Evolutionary conservation across 2,329 filamentous ascomycete genomes (phyloP), one percentile per base, ranked within the genome.

Genomic region (Aureobasidium musti): DNA sequence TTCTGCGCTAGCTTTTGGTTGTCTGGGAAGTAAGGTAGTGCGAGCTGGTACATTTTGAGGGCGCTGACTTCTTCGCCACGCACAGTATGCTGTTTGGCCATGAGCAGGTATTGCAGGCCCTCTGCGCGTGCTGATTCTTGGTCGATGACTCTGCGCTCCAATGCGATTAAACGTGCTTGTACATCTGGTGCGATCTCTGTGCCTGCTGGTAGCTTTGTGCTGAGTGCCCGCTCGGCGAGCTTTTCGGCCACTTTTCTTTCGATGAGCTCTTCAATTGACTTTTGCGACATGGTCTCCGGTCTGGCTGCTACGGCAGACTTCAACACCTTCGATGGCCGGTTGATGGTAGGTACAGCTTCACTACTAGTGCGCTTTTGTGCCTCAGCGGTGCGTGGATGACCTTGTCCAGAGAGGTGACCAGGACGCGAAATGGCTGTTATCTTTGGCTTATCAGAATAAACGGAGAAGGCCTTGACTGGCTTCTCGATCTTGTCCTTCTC

Each of bases 211-310:
- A 84, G 78, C 19, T 83, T 79, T 49, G 89, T 86, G 69, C 85
- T 84, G 19, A 86, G 74, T 1, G 86, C 87, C 63, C 89, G 86
- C n/a, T 89, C 88, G 0, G 93, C 92, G 1, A 98, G 82, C 41
- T 95, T 92, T 79, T 97, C 92, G 68, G 90, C 89, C 0, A 98
- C 91, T 73, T 96, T 96, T 72, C 90, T 91, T 77, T 97, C 91
- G 1, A 98, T 92, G 79, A 97, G 88, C 45, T 92, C 91, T 76
- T 97, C 93, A 68, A 98, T 96, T 63, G 88, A 89, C 14, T 87
- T 89, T 21, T 79, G 85, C 71, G 83, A 76, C 81, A 84, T 71
- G 21, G 56, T 54, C 13, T 60, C 49, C 13, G 65, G 35, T 35
- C 57, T 68, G 1, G 78, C 70, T 47, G 78, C 70, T 49, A 81